phyloP scores from a whole-genome alignment of 1,284 basidiomycete genomes.

The Trichosporon ovoides region DNA sequence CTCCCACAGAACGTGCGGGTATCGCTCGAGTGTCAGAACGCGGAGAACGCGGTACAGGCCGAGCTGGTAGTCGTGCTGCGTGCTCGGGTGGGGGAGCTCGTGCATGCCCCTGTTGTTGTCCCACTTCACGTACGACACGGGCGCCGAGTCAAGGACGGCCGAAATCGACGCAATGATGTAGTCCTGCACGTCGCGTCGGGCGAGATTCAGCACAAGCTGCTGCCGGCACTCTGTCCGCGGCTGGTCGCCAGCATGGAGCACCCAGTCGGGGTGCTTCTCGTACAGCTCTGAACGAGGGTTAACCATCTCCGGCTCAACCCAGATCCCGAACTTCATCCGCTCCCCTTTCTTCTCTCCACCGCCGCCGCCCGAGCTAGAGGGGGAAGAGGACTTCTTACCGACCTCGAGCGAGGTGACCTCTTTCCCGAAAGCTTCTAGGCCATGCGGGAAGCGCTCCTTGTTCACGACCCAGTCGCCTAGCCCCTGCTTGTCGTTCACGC shows the following conservation, averaged over 20 bases:
- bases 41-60: constrained; percentile 35
- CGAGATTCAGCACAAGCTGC: constrained; percentile 37
- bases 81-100: constrained; percentile 28
- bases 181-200: constrained; percentile 28
- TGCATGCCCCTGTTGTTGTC: constrained; percentile 39
- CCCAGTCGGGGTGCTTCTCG: constrained; percentile 37
- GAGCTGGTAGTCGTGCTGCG: constrained; percentile 31
- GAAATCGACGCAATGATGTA: constrained; percentile 28
- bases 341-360: background rate
- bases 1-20: constrained; percentile 35
- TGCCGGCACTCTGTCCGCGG: constrained; percentile 24
- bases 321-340: constrained; percentile 33
- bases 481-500: constrained; percentile 24
- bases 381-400: background rate
- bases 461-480: constrained; percentile 38
- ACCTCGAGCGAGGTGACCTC: constrained; percentile 9
- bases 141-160: constrained; percentile 21
- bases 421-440: constrained; percentile 24
- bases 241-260: constrained; percentile 20
- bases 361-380: no score
- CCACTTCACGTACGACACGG: constrained; percentile 37
- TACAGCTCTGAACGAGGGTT: constrained; percentile 31
- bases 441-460: constrained; percentile 27
- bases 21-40: constrained; percentile 20
- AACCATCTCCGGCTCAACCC: constrained; percentile 44